phyloP scores from a whole-genome alignment of 495 filamentous ascomycete genomes.

The Penicillium angulare region DNA sequence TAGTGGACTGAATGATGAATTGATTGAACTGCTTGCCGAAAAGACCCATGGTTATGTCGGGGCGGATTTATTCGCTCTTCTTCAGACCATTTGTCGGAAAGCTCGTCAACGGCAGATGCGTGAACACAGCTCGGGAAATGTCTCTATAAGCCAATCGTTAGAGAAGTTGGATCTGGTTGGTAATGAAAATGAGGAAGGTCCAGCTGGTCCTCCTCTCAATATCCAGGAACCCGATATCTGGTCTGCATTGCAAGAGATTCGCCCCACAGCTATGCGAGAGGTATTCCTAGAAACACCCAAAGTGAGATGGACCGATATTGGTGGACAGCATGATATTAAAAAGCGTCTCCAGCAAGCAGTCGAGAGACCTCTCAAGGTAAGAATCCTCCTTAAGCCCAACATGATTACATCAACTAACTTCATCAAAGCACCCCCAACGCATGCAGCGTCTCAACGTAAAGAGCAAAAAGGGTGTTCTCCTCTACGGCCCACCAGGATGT shows the following conservation, averaged over 20 bases:
- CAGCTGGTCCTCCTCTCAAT: slow-evolving; percentile 18
- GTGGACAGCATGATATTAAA: slow-evolving; percentile 82
- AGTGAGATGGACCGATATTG: slow-evolving; percentile 86
- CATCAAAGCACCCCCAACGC: slow-evolving; percentile 54
- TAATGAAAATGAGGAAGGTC: not conserved
- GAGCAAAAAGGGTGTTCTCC: slow-evolving; percentile 77
- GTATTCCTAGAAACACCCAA: slow-evolving; percentile 85
- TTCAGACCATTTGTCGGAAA: slow-evolving; percentile 47
- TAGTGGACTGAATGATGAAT: slow-evolving; percentile 26
- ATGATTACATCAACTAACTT: too few relatives aligned
- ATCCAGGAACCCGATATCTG: slow-evolving; percentile 52
- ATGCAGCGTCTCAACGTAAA: slow-evolving; percentile 59
- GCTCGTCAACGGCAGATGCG: slow-evolving; percentile 34
- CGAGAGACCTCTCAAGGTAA: slow-evolving; percentile 65
- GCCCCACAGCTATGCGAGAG: slow-evolving; percentile 87
- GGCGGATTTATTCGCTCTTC: slow-evolving; percentile 55
- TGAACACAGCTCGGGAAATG: slow-evolving; percentile 1
- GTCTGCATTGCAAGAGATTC: slow-evolving; percentile 53
- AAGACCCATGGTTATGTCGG: slow-evolving; percentile 71
- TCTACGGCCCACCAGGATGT: slow-evolving; percentile 94
- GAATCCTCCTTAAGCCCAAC: slow-evolving; percentile 2
- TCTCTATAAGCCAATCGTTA: not conserved
- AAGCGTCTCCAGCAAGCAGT: slow-evolving; percentile 61
- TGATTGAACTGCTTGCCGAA: slow-evolving; percentile 49
- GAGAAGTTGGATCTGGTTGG: not conserved